phyloP scores from a whole-genome alignment of 1,284 basidiomycete genomes.

The Uromyces viciae-fabae region DNA sequence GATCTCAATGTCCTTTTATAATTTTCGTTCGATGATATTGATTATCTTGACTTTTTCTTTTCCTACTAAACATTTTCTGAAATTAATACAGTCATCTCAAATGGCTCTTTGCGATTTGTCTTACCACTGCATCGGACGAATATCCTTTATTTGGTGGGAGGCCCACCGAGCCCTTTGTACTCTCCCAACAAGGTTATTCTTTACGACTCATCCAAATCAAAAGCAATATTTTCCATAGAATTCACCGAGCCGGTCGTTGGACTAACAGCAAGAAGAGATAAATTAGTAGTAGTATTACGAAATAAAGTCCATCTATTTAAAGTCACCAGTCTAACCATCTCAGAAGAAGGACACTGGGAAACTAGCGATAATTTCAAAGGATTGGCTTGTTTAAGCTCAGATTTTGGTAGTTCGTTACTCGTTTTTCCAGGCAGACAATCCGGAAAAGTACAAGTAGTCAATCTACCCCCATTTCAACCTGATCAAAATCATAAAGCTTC shows the following conservation, averaged over 20 bases:
- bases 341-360: constrained; percentile 23
- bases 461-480: constrained; percentile 61
- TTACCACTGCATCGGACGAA: constrained; percentile 77
- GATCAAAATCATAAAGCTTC: too few species aligned
- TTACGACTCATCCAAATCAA: constrained; percentile 73
- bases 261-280: constrained; percentile 71
- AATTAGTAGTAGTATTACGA: constrained; percentile 76
- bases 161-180: constrained; percentile 82
- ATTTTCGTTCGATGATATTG: neutral
- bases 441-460: constrained; percentile 84
- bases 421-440: constrained; percentile 81
- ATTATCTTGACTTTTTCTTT: constrained; percentile 50
- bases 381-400: constrained; percentile 74
- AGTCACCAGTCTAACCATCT: constrained; percentile 55
- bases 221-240: constrained; percentile 81
- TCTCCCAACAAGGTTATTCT: constrained; percentile 89
- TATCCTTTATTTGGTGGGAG: constrained; percentile 81
- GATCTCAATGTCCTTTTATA: too few species aligned
- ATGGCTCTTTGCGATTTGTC: constrained; percentile 57
- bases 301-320: constrained; percentile 75
- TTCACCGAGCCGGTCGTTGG: constrained; percentile 82
- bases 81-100: neutral
- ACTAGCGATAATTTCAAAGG: constrained; percentile 60
- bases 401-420: constrained; percentile 71
- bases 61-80: constrained; percentile 59